Evolutionary conservation across 169 alveolate species (phyloP), one percentile per base, ranked within the genome.

Genomic region (Eimeria tenella): DNA sequence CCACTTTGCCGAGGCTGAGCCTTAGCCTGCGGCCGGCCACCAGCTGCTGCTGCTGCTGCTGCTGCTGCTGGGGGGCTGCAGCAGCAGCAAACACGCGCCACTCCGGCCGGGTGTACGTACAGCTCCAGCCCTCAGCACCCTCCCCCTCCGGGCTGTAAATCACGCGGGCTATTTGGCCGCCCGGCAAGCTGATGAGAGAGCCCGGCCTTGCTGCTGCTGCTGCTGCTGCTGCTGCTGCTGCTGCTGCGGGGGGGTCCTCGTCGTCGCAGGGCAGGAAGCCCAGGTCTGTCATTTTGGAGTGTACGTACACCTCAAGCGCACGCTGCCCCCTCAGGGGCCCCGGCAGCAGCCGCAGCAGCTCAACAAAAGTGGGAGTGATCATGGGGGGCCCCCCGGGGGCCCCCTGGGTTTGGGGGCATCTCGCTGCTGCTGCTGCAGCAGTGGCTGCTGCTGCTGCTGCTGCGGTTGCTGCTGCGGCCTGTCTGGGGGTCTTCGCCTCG

Each of bases 31-130:
- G 60, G 3, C 23, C 5, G 8, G 31, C 84, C 31, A 56, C 84
- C 60, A 25, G 83, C 83, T 73, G 83, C 50, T 73, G 83, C 83
- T 73, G 83, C 83, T 73, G 83, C 52, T 71, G 82, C 82, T 71
- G 49, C 82, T 23, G 53, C 19, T 42, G 8, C 19, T 6, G 31
- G 9, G 83, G 58, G 23, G 77, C 77, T 19, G 73, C 73, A 8
- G 73, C 73, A 63, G 73, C 73, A 17, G 65, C 60, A 6, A 42
- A 25, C 15, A 75, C 63, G 21, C 87, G 87, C 87, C 87, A 77
- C 50, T 77, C 87, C 4, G 87, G 87, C 25, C 87, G 68, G 70
- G 87, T 77, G 68, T 52, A 77, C 62, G 87, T 77, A 53, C 87
- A 77, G 68, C 71, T 77, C 87, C 87, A 77, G 6, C 87, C 87